These are phyloP conservation scores for Tolypocladium inflatum DNA, from an alignment of 2,329 filamentous ascomycete species.

Conservation along the genomic window DNA sequence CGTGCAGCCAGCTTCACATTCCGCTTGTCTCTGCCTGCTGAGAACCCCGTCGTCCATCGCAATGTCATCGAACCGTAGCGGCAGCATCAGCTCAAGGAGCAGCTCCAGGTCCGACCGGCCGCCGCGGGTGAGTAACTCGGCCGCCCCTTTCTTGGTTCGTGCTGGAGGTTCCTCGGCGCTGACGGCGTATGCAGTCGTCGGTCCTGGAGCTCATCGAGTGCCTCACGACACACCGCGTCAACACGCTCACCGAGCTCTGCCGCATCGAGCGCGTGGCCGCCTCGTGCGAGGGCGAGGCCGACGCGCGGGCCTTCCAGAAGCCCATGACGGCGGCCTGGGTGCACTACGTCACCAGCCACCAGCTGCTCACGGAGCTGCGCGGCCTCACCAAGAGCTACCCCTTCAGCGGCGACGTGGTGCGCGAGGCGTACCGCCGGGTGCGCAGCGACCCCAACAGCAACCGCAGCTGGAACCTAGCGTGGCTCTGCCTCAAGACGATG, in stretches of 20 bases:
- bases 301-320: constrained; percentile 46
- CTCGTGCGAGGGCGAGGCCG: constrained; percentile 44
- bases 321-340: constrained; percentile 65
- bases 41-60: neutral
- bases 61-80: constrained; percentile 6
- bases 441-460: constrained; percentile 54
- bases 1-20: neutral
- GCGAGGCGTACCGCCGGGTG: constrained; percentile 56
- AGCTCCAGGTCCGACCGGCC: constrained; percentile 2
- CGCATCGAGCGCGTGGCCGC: constrained; percentile 60
- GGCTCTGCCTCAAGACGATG: constrained; percentile 61
- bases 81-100: constrained; percentile 3
- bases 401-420: constrained; percentile 54
- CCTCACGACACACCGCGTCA: constrained; percentile 57
- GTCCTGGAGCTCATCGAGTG: constrained; percentile 53
- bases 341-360: constrained; percentile 62
- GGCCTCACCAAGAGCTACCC: constrained; percentile 59
- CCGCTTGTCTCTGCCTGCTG: neutral
- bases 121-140: neutral
- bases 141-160: neutral
- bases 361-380: constrained; percentile 60
- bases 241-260: constrained; percentile 63
- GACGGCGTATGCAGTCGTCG: constrained; percentile 31
- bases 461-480: constrained; percentile 68
- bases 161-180: neutral